Base-by-base conservation (phyloP, 495 filamentous ascomycete genomes). In the Xylaria scruposa region DNA sequence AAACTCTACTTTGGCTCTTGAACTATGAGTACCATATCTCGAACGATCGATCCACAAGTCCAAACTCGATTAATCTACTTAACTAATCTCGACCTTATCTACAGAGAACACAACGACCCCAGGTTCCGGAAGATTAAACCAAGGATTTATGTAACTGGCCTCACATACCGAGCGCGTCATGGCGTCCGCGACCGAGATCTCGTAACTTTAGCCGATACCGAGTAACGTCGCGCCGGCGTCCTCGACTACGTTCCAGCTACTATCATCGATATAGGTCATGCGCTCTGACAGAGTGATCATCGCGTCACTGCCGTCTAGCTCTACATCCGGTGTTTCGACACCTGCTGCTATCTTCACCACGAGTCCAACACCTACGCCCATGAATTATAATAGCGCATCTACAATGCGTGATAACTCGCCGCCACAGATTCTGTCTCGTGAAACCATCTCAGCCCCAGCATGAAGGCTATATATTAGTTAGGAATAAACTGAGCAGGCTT, bases 111-210 rank as follows among this genome's bases (percentile, higher is more conserved):
- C 47, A 54, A 67, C 9, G 0, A 31, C 53, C n/a, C 31, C 44
- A 4, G 24, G 17, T n/a, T 19, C 31, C 4, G 0, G 46, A 15
- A 24, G 10, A 2, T 10, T 29, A 2, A 38, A 33, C 64, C 9
- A 40, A 31, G 17, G 54, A 0, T 31, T 29, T 19, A 29, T 40
- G 1, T 54, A 51, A 51, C 46, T 54, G 10, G 64, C 38, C 46
- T 7, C 38, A 53, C 21, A 53, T 53, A 2, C 19, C 47, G 3
- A 26, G n/a, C 29, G n/a, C 10, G 8, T 9, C 44, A 31, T 54
- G 64, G 10, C 58, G 6, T 38, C 46, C 29, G 47, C 47, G 47
- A 54, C 64, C 64, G 64, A 67, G 31, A 51, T 67, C 10, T 40
- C 64, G n/a, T 51, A 66, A 29, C 15, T 38, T 26, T 66, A 29